A percentile compares a stretch with the other conserved stretches of the same genome.
Evolutionary conservation across 192 early-diverging fungal species (phyloP).

Genomic region (Linnemannia hyalina): DNA sequence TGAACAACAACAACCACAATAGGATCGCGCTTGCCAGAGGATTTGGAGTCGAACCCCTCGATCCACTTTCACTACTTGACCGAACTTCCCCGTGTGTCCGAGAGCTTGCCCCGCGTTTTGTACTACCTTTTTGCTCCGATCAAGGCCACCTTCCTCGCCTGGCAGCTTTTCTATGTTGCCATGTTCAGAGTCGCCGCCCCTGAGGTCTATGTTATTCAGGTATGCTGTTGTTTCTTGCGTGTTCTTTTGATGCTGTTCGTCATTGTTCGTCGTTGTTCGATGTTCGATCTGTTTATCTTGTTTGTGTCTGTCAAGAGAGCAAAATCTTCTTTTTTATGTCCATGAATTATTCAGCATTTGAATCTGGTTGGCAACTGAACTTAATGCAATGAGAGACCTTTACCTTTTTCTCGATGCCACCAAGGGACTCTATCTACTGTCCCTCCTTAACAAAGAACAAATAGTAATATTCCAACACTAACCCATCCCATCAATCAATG

Average conservation of each 20-base stretch:
- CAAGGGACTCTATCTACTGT: no score
- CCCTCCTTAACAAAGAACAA: no score
- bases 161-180: slow-evolving; percentile 73
- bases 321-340: neutral
- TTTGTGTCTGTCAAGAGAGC: neutral
- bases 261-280: neutral
- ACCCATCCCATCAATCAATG: neutral
- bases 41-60: slow-evolving; percentile 56
- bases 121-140: slow-evolving; percentile 79
- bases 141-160: slow-evolving; percentile 73
- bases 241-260: neutral
- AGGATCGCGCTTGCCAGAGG: slow-evolving; percentile 43
- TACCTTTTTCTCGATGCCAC: no score
- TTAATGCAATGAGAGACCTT: no score
- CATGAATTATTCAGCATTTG: neutral
- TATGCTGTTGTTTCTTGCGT: slow-evolving; percentile 34
- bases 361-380: no score
- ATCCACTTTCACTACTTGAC: slow-evolving; percentile 64
- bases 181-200: slow-evolving; percentile 68
- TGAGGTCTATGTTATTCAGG: slow-evolving; percentile 84
- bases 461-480: neutral
- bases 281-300: neutral
- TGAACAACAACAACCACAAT: neutral
- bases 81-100: slow-evolving; percentile 67
- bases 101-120: slow-evolving; percentile 65